Evolutionary conservation across 148 eudicot species (phyloP).

Genomic region (Amaranthus hypochondriacus): DNA sequence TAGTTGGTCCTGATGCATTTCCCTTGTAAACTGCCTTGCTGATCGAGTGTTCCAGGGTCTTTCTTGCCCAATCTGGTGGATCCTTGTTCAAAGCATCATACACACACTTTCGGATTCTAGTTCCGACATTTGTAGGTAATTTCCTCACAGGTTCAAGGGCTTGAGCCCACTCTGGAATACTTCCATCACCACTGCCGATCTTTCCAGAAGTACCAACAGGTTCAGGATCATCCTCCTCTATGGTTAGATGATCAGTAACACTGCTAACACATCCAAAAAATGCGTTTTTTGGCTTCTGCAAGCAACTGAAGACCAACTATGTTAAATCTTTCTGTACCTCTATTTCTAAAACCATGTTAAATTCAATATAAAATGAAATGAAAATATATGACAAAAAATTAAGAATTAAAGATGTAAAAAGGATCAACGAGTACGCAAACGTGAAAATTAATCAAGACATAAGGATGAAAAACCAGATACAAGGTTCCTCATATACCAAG

Average conservation of each 20-base stretch:
- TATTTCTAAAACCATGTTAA: not conserved
- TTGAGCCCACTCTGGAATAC: constrained; percentile 62
- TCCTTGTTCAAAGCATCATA: constrained; percentile 52
- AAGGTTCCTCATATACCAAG: too few species aligned
- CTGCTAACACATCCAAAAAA: constrained; percentile 44
- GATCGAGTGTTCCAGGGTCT: constrained; percentile 61
- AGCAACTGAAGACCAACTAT: constrained; percentile 46
- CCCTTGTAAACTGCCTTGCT: constrained; percentile 81
- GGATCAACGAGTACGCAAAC: too few species aligned
- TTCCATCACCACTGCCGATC: constrained; percentile 26
- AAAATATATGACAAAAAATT: not conserved
- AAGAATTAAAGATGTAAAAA: not conserved
- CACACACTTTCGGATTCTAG: constrained; percentile 64
- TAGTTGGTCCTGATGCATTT: constrained; percentile 81
- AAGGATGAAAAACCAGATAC: not conserved
- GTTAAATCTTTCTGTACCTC: constrained; percentile 18
- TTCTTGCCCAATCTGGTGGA: constrained; percentile 79
- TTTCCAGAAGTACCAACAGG: constrained; percentile 33
- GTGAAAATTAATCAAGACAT: not conserved
- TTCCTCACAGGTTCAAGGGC: constrained; percentile 66
- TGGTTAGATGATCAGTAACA: constrained; percentile 29
- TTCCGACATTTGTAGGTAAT: constrained; percentile 85
- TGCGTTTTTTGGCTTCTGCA: constrained; percentile 53
- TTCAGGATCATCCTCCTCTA: constrained; percentile 50
- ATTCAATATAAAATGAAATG: not conserved